Evolutionary conservation across 2,329 filamentous ascomycete genomes (phyloP).

Genomic region (Pyricularia grisea): DNA sequence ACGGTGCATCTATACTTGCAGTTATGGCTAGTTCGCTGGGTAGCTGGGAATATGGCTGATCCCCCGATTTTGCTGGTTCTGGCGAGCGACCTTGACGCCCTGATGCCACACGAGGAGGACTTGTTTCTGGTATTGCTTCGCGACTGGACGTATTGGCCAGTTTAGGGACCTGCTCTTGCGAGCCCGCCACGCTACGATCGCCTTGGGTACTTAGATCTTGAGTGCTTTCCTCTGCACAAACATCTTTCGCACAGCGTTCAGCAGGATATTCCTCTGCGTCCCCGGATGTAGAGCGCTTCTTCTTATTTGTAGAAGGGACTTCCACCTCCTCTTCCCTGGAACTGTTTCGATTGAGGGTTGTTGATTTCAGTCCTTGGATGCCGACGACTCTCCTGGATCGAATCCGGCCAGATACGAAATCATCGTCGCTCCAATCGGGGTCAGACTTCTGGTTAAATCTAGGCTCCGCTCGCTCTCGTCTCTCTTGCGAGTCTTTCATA

Average conservation of each 20-base stretch:
- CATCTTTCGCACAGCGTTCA: neutral
- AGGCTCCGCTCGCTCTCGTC: constrained; percentile 14
- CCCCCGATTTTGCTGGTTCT: neutral
- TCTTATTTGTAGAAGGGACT: constrained; percentile 22
- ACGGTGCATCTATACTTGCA: neutral
- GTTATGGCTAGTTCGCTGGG: neutral
- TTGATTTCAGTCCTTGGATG: constrained; percentile 28
- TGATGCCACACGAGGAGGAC: constrained; percentile 6
- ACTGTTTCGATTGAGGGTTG: constrained; percentile 23
- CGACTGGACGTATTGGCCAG: neutral
- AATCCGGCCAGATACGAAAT: constrained; percentile 26
- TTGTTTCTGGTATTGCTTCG: constrained; percentile 15
- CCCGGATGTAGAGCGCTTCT: constrained; percentile 5
- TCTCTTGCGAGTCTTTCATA: constrained; percentile 35
- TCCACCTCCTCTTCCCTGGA: constrained; percentile 21
- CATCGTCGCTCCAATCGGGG: constrained; percentile 18
- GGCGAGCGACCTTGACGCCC: neutral
- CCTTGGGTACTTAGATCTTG: constrained; percentile 1
- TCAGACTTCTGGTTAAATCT: constrained; percentile 14
- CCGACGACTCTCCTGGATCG: constrained; percentile 29
- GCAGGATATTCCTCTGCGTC: neutral
- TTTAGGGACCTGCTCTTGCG: neutral
- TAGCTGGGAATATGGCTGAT: neutral
- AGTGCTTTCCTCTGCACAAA: neutral
- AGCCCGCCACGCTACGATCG: constrained; percentile 1